These are phyloP conservation scores for Clonostachys chloroleuca DNA, from an alignment of 2,329 filamentous ascomycete species.

Conservation along the genomic window DNA sequence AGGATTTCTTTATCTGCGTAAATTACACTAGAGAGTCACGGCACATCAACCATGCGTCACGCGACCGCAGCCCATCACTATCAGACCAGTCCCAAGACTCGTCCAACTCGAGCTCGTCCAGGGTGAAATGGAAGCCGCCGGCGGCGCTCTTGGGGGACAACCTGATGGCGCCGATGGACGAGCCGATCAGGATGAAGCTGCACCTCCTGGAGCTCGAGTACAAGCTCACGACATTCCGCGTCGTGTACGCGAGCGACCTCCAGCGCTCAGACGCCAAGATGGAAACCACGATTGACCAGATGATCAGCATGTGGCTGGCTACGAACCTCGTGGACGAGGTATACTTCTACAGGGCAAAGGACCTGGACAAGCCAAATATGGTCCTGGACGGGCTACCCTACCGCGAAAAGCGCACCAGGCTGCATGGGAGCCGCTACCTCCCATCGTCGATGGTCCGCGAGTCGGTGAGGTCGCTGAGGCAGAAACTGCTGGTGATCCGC, in stretches of 20 bases:
- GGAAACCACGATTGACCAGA: conserved; percentile 11
- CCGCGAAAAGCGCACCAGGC: conserved; percentile 11
- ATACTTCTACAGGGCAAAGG: conserved; percentile 18
- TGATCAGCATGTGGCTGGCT: conserved; percentile 18
- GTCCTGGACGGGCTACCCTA: conserved; percentile 6
- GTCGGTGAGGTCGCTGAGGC: conserved; percentile 8
- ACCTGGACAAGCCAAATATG: conserved; percentile 13
- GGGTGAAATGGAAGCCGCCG: conserved; percentile 10
- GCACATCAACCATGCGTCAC: conserved; percentile 5
- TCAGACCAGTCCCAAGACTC: conserved; percentile 13
- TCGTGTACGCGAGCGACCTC: conserved; percentile 20
- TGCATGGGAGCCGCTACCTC: conserved; percentile 5
- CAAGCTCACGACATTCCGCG: conserved; percentile 17
- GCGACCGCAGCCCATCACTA: conserved; percentile 12
- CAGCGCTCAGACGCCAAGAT: conserved; percentile 9
- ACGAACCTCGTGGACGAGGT: conserved; percentile 20
- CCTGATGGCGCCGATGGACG: conserved; percentile 8
- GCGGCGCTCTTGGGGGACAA: conserved; percentile 12
- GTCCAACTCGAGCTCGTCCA: conserved; percentile 10
- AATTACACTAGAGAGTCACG: conserved; percentile 16
- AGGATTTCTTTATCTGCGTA: conserved; percentile 21
- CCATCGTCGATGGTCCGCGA: conserved; percentile 6
- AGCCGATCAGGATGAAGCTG: conserved; percentile 16
- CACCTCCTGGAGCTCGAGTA: conserved; percentile 20
- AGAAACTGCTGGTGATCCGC: conserved; percentile 16